A percentile compares a stretch with the other conserved stretches of the same genome.
Conservation (phyloP, 768 basidiomycete genomes). For the Leccinum imitatum region DNA sequence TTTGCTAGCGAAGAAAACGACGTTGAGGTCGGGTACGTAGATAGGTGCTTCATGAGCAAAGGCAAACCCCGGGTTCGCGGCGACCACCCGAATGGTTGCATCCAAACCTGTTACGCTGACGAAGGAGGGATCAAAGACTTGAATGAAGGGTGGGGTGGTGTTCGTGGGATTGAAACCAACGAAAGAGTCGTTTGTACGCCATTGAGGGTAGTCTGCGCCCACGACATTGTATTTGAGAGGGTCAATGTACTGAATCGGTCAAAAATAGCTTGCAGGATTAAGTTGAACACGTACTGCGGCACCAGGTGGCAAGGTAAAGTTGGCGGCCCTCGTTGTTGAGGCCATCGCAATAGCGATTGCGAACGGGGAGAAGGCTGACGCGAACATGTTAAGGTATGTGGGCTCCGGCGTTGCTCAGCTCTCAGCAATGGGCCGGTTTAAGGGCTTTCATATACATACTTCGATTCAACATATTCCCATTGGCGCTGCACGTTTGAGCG, state of each 20-base stretch:
- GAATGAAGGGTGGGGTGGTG: constrained; percentile 58
- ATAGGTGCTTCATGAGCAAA: constrained; percentile 82
- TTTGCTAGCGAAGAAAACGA: constrained; percentile 72
- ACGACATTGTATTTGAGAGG: constrained; percentile 54
- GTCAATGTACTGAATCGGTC: constrained; percentile 43
- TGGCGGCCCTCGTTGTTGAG: not conserved
- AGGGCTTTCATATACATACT: not conserved
- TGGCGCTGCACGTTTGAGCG: not conserved
- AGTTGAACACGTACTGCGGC: constrained; percentile 18
- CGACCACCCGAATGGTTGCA: constrained; percentile 59
- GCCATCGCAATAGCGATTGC: constrained; percentile 1
- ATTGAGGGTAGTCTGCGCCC: constrained; percentile 40
- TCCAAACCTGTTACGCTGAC: constrained; percentile 54
- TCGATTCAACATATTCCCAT: not conserved
- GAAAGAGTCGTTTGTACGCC: constrained; percentile 36
- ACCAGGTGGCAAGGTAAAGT: constrained; percentile 15
- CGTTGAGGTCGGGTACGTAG: constrained; percentile 63
- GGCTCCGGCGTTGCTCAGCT: not conserved
- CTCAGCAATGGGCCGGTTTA: not conserved
- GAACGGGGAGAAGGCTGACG: constrained; percentile 2
- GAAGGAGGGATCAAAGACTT: constrained; percentile 55
- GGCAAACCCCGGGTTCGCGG: constrained; percentile 58
- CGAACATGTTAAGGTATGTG: constrained; percentile 1
- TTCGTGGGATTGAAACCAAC: constrained; percentile 61
- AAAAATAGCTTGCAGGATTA: not conserved